phyloP scores from a whole-genome alignment of 2,329 filamentous ascomycete species.

The Monosporascus sp. region DNA sequence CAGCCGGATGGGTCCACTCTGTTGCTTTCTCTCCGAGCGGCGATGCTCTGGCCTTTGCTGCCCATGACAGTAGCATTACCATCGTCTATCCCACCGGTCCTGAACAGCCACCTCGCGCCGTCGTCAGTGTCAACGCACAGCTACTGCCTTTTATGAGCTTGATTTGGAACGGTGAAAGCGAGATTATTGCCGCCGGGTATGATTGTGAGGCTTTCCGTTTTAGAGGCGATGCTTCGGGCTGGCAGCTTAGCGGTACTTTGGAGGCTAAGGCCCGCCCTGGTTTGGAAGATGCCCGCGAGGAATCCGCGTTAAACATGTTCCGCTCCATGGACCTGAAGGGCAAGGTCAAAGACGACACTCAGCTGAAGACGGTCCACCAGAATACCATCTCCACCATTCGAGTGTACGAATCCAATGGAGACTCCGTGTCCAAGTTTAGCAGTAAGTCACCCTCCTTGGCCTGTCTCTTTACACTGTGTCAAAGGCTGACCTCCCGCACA shows the following conservation, averaged over 20 bases:
- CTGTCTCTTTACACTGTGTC: slow-evolving; percentile 5
- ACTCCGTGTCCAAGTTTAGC: slow-evolving; percentile 71
- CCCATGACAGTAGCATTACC: slow-evolving; percentile 94
- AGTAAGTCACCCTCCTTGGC: slow-evolving; percentile 51
- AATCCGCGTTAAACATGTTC: slow-evolving; percentile 97
- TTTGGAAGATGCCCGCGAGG: slow-evolving; percentile 64
- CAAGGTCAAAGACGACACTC: slow-evolving; percentile 84
- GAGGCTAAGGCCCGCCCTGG: slow-evolving; percentile 66
- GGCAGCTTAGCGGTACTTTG: slow-evolving; percentile 76
- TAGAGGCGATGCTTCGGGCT: slow-evolving; percentile 69
- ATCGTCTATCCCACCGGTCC: slow-evolving; percentile 90
- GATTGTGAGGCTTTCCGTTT: slow-evolving; percentile 88
- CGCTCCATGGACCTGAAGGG: slow-evolving; percentile 98
- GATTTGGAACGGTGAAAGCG: slow-evolving; percentile 84
- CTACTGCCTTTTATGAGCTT: slow-evolving; percentile 88
- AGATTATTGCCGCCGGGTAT: slow-evolving; percentile 94
- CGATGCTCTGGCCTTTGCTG: slow-evolving; percentile 86
- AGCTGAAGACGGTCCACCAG: slow-evolving; percentile 92
- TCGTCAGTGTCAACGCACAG: slow-evolving; percentile 85
- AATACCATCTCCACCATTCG: slow-evolving; percentile 89
- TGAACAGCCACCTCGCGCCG: slow-evolving; percentile 84
- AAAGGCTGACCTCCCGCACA: slow-evolving; percentile 32
- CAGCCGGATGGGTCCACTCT: slow-evolving; percentile 92
- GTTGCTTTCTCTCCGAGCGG: slow-evolving; percentile 91
- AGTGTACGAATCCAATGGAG: slow-evolving; percentile 62